Percentiles rank a stretch among this genome's conserved stretches.
Conservation (phyloP, 2,329 filamentous ascomycete species). For the Pseudogymnoascus sp. region DNA sequence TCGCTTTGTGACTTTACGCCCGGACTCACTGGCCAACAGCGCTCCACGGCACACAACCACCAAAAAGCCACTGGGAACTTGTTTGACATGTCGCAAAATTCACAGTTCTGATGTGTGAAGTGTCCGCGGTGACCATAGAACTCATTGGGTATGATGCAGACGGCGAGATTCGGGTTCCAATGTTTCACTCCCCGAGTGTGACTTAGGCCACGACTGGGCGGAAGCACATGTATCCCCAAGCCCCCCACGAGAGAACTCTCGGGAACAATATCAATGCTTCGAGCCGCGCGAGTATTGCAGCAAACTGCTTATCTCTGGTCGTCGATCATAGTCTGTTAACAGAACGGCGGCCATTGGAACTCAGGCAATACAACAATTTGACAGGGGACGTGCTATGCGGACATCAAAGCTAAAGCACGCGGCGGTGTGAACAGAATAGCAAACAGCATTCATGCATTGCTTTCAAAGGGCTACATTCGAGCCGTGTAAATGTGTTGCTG, state of each 20-base stretch:
- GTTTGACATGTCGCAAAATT: conserved; percentile 2
- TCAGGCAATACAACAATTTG: neutral
- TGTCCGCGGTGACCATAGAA: neutral
- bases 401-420: neutral
- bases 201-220: neutral
- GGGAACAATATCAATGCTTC: neutral
- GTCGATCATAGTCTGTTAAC: neutral
- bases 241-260: neutral
- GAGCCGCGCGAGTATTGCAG: conserved; percentile 1
- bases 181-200: conserved; percentile 1
- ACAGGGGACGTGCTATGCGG: neutral
- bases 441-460: neutral
- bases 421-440: neutral
- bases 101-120: neutral
- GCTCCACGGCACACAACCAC: neutral
- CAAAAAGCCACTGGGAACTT: neutral
- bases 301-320: neutral
- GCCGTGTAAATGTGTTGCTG: neutral
- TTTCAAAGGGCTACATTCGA: neutral
- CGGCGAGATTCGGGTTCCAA: neutral
- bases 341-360: neutral
- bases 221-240: neutral
- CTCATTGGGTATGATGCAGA: neutral
- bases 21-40: neutral
- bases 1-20: neutral